Base-by-base conservation (phyloP, 1,284 basidiomycete genomes). In the Xerocomus cyaneibrunnescens region DNA sequence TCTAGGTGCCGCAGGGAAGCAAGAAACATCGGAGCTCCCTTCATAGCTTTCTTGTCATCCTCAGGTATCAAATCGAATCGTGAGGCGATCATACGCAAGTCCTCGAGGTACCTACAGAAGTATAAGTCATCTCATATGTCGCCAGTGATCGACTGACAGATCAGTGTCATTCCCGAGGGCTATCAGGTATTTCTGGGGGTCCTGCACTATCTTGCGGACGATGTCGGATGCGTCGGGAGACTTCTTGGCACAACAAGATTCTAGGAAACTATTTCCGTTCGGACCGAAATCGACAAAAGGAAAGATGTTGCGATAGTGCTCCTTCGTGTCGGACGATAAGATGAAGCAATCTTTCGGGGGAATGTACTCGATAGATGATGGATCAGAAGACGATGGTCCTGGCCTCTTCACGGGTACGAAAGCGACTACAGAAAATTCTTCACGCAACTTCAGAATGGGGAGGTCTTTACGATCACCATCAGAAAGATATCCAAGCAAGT, bases 291-390 rank as follows among this genome's bases (percentile, higher is more conserved):
- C 22, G 9, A 65, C 56, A 16, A 56, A 67, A 8, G 59, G 38
- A 43, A 65, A 65, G 25, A 62, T 32, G 5, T 17, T 10, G 8
- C 32, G 37, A 48, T 64, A 36, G 21, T 66, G 56, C 0, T 6
- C 23, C 42, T 62, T 53, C n/a, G 40, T 35, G 3, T 40, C 32
- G 1, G 52, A 21, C 0, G 52, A 53, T 19, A 9, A 17, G 5
- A 62, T 52, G 36, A 66, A 69, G 38, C 64, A 65, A 22, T 69
- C 48, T 19, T 51, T 50, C 9, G 64, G 65, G 10, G 41, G 27
- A 2, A 56, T 22, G 21, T 58, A 42, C 5, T 51, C n/a, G 6
- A 42, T 28, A 9, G 34, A n/a, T n/a, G n/a, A n/a, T n/a, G n/a
- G 21, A n/a, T 37, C 43, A 16, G 57, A 37, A 5, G 56, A 35